Conservation (phyloP, 78 protist species). For the Pigoraptor vietnamica region DNA sequence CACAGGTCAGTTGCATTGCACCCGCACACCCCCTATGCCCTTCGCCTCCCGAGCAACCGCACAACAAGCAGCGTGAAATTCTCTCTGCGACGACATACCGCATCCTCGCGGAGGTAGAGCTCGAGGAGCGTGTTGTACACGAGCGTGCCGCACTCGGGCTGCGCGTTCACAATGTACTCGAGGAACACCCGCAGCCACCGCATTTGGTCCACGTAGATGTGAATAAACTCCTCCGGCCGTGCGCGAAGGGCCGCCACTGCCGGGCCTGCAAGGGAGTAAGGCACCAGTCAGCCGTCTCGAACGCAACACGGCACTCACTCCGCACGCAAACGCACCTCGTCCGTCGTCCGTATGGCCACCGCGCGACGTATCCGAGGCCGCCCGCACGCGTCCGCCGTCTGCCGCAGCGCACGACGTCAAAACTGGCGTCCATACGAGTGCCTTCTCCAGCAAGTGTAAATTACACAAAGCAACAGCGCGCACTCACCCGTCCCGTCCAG, state of each 20-base stretch:
- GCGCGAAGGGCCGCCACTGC: background rate
- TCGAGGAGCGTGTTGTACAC: constrained; percentile 81
- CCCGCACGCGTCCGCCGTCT: too few species aligned
- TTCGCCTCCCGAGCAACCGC: too few species aligned
- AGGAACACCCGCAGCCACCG: constrained; percentile 63
- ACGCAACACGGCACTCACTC: too few species aligned
- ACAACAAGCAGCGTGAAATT: background rate
- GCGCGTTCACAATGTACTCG: constrained; percentile 42
- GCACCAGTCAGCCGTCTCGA: background rate
- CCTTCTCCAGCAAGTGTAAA: too few species aligned
- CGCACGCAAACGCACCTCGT: too few species aligned
- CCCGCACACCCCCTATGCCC: too few species aligned
- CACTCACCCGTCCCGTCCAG: background rate
- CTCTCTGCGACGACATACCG: too few species aligned
- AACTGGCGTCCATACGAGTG: too few species aligned
- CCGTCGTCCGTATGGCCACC: too few species aligned
- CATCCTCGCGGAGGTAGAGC: constrained; percentile 67
- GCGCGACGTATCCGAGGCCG: too few species aligned
- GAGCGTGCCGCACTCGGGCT: background rate
- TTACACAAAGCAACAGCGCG: background rate
- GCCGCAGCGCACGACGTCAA: too few species aligned
- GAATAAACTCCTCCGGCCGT: constrained; percentile 70
- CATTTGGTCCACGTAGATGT: constrained; percentile 65
- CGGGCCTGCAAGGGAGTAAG: background rate
- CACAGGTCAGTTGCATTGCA: too few species aligned